Evolutionary conservation across 306 rosid species (phyloP).

Genomic region (Ceratonia siliqua): DNA sequence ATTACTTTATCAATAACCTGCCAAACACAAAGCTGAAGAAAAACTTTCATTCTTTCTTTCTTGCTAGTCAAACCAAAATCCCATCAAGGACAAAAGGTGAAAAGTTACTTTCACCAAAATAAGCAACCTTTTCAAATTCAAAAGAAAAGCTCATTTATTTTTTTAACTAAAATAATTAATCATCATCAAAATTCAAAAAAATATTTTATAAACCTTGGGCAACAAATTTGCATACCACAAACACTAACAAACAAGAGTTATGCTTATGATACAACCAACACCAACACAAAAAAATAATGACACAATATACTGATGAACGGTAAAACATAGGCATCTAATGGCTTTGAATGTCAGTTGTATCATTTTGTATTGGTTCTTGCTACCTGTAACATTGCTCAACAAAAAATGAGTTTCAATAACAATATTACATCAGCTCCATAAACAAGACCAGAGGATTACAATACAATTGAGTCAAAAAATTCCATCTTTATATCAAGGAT

Average conservation of each 20-base stretch:
- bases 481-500: constrained; percentile 31
- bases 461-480: constrained; percentile 16
- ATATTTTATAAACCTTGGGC: too few species aligned
- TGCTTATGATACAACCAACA: not conserved
- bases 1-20: too few species aligned
- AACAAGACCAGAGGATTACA: constrained; percentile 29
- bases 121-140: too few species aligned
- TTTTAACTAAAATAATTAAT: too few species aligned
- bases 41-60: too few species aligned
- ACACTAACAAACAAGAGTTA: not conserved
- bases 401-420: not conserved
- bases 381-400: not conserved
- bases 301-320: not conserved
- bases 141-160: too few species aligned
- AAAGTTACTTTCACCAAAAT: too few species aligned
- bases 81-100: too few species aligned
- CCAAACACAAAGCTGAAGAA: too few species aligned
- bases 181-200: too few species aligned
- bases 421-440: constrained; percentile 32
- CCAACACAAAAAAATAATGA: not conserved
- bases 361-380: not conserved
- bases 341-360: not conserved
- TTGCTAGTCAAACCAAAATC: too few species aligned
- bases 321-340: not conserved
- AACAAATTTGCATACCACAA: too few species aligned